These are phyloP conservation scores for Dictyostelium capitatum DNA, from an alignment of 78 protist genomes.

Conservation along the genomic window DNA sequence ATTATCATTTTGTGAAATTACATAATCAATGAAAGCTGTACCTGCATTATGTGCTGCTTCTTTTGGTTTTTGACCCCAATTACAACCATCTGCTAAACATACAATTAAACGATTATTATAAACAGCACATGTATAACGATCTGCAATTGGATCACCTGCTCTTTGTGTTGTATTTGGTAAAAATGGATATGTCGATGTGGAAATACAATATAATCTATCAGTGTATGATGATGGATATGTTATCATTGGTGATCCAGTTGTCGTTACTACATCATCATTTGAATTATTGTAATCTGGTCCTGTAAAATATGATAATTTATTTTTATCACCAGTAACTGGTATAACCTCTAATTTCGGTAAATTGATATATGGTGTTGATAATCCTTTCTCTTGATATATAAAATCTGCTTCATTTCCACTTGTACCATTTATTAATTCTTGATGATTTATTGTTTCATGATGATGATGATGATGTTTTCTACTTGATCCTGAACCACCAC, in stretches of 20 bases:
- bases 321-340: background rate
- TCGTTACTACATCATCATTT: background rate
- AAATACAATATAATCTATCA: slow-evolving; percentile 40
- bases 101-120: slow-evolving; percentile 69
- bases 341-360: slow-evolving; percentile 25
- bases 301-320: background rate
- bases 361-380: background rate
- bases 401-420: slow-evolving; percentile 16
- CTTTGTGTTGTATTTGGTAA: slow-evolving; percentile 8
- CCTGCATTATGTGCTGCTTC: slow-evolving; percentile 73
- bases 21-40: slow-evolving; percentile 74
- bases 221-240: slow-evolving; percentile 19
- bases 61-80: slow-evolving; percentile 77
- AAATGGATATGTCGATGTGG: slow-evolving; percentile 71
- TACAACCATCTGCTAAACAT: slow-evolving; percentile 85
- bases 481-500: slow-evolving; percentile 8
- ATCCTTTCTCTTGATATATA: slow-evolving; percentile 1
- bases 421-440: background rate
- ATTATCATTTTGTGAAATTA: slow-evolving; percentile 35
- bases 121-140: slow-evolving; percentile 40
- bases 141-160: slow-evolving; percentile 84
- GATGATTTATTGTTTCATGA: background rate
- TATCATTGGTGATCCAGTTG: slow-evolving; percentile 30
- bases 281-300: slow-evolving; percentile 57
- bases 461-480: background rate